Base-by-base conservation (phyloP, 768 basidiomycete genomes). In the Leucogyrophana mollusca region DNA sequence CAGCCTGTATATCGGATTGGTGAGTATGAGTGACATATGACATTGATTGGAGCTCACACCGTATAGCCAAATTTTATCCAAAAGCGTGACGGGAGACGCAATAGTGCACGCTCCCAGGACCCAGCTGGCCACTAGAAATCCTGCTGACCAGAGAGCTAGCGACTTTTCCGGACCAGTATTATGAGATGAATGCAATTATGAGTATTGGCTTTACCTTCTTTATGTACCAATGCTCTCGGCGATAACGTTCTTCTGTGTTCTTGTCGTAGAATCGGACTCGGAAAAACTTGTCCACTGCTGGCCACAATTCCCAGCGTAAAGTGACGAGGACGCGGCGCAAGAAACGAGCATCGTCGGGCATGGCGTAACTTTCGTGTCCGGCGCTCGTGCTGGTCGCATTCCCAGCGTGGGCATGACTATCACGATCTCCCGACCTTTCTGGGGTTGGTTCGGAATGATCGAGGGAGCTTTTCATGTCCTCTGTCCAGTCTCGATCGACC, bases 121-220 rank as follows among this genome's bases (percentile, higher is more conserved):
- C 87, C 89, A 90, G 55, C 83, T 88, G 24, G 78, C 53, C 42
- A 87, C 68, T 34, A 86, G 70, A 73, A 85, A 90, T 8, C 78
- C 47, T 9, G 79, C 70, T 5, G 82, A 79, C 76, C 81, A 83
- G 8, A 83, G 51, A 16, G 83, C 84, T 25, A 87, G 66, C 1
- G 74, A 70, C 71, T 78, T 46, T 30, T 21, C 25, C 32, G 20
- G 18, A 6, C 30, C 41, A 36, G 25, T 16, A n/a, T 32, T 23
- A 52, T 22, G 4, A 30, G 7, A 22, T 14, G 39, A 40, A n/a
- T n/a, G n/a, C 16, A 24, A 16, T 27, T 43, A 33, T 22, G 21
- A 22, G 34, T 17, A 37, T 21, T 32, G 30, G 25, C 47, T 51
- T 21, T 54, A 70, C 73, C 64, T 87, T 89, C 50, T 77, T 76